Percentiles rank a stretch among this genome's conserved stretches.
phyloP scores from a whole-genome alignment of 306 rosid genomes.

The Cyclanthera cordifolia region DNA sequence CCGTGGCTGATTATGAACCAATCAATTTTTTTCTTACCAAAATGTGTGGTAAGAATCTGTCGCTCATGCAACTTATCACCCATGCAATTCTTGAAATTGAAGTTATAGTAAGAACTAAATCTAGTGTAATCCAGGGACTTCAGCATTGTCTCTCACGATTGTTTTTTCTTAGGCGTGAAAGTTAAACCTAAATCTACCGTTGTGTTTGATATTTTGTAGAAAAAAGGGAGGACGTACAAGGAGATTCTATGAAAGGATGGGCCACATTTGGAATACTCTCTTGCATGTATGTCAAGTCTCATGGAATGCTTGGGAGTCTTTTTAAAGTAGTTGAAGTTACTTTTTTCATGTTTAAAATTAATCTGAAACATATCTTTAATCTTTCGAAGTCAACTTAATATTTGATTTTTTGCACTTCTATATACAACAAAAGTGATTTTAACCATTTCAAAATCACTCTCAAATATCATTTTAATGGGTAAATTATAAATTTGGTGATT shows the following conservation, averaged over 20 bases:
- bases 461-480: too few relatives aligned
- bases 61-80: not conserved
- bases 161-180: not conserved
- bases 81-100: not conserved
- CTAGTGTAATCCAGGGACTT: not conserved
- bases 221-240: conserved; percentile 38
- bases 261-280: conserved; percentile 79
- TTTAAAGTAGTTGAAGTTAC: too few relatives aligned
- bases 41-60: conserved; percentile 55
- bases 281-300: conserved; percentile 56
- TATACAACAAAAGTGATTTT: too few relatives aligned
- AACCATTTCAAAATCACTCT: too few relatives aligned
- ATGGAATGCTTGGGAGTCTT: too few relatives aligned
- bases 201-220: conserved; percentile 41
- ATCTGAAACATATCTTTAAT: too few relatives aligned
- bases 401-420: too few relatives aligned
- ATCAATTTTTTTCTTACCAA: conserved; percentile 66
- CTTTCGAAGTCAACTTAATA: too few relatives aligned
- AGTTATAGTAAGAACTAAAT: not conserved
- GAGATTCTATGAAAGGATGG: conserved; percentile 64
- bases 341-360: too few relatives aligned
- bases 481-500: too few relatives aligned
- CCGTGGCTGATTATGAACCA: conserved; percentile 69
- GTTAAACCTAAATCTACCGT: not conserved
- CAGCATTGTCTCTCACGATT: not conserved